Evolutionary conservation across 257 asterid genomes (phyloP), one percentile per base, ranked within the genome.

Genomic region (Nicotiana undulata): DNA sequence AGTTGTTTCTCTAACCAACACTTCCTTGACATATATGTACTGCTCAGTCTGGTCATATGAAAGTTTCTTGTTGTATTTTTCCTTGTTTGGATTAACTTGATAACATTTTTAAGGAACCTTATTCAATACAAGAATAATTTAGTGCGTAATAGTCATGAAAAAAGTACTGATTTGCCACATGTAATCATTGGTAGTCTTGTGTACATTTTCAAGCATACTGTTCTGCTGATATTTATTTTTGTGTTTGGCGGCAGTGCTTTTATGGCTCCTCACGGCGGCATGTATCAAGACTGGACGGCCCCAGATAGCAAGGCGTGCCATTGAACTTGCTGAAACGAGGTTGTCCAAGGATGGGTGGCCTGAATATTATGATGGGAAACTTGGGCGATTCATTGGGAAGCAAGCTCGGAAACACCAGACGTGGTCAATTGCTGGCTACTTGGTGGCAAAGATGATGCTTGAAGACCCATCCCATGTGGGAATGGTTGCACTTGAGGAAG

Each of bases 391-490:
- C 46, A 44, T 89, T 0, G 92, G 92, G 70, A 87, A 89, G 80
- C 92, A 89, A 63, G 90, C 92, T 24, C 85, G 92, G 4, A 89
- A 87, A 49, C 20, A 85, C 79, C 92, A 89, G 34, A 89, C 92
- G 6, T 89, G 92, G 92, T 89, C 92, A 2, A 80, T 86, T 24
- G 89, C 90, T 0, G 92, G 92, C 26, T 89, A 89, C 79, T 81
- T 89, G 84, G 92, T 87, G 0, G 89, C 92, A 0, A 87, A 87
- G 17, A 89, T 89, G 92, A 61, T 89, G 89, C 87, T 89, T 1
- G 92, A 89, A 81, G 92, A 89, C 75, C 92, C 92, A 20, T 89
- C 92, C 1, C 92, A 89, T 79, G 70, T 87, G 83, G 92, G 92
- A 1, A 89, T 89, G 90, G 81, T 89, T 11, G 72, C 90, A 0